Percentiles rank a stretch among this genome's conserved stretches.
Conservation (phyloP, 2,329 filamentous ascomycete species). For the Acrodontium crateriforme region DNA sequence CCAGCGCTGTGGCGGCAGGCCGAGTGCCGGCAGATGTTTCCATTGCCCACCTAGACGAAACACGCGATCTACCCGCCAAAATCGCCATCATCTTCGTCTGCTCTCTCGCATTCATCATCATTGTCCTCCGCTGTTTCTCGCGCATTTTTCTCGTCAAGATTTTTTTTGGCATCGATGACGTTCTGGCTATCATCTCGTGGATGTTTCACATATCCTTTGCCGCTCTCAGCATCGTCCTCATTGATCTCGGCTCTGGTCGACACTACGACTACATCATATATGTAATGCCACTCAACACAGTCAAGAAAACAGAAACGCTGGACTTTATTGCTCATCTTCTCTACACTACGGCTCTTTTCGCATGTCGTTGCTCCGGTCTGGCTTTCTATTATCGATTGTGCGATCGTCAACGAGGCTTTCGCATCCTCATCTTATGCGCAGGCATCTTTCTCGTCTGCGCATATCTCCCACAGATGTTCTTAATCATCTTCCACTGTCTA, state of each 20-base stretch:
- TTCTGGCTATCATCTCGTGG: conserved; percentile 21
- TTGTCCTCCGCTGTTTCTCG: conserved; percentile 23
- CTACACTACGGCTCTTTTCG: conserved; percentile 37
- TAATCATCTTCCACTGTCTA: conserved; percentile 38
- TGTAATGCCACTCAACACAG: conserved; percentile 29
- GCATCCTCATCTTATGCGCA: conserved; percentile 20
- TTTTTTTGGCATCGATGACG: conserved; percentile 29
- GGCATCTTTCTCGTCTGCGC: conserved; percentile 27
- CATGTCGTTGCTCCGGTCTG: conserved; percentile 39
- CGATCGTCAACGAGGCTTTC: conserved; percentile 24
- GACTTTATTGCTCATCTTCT: conserved; percentile 40
- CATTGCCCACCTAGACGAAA: conserved; percentile 24
- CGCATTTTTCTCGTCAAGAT: conserved; percentile 24
- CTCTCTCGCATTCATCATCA: conserved; percentile 22
- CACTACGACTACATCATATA: conserved; percentile 35
- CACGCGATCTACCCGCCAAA: conserved; percentile 26
- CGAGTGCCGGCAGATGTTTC: conserved; percentile 24
- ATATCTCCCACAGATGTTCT: conserved; percentile 35
- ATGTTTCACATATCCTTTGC: conserved; percentile 28
- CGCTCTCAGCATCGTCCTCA: conserved; percentile 31
- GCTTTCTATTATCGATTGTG: conserved; percentile 39
- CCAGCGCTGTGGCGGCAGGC: conserved; percentile 10
- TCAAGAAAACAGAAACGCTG: conserved; percentile 32
- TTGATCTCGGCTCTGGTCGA: conserved; percentile 35
- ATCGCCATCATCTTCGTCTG: conserved; percentile 28